phyloP scores from a whole-genome alignment of 2,329 filamentous ascomycete genomes.

The Penicillium fuscoglaucum region DNA sequence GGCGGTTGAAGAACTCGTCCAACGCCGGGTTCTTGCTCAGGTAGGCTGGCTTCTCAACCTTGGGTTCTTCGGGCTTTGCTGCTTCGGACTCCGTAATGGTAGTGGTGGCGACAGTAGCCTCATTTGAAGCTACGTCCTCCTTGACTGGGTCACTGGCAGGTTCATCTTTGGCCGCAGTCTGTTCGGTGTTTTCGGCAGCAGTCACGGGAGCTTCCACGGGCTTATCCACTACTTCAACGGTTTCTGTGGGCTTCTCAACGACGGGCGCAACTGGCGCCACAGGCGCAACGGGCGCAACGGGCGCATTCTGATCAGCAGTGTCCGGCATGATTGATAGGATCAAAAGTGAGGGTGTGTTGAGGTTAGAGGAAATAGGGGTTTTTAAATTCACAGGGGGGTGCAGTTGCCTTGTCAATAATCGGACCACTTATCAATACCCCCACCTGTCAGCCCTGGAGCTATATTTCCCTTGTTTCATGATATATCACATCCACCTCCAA shows the following conservation, averaged over 20 bases:
- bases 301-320: conserved; percentile 17
- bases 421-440: conserved; percentile 21
- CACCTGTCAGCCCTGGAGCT: conserved; percentile 17
- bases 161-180: conserved; percentile 6
- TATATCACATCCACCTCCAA: conserved; percentile 1
- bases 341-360: not conserved
- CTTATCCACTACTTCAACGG: conserved; percentile 15
- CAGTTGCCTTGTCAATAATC: conserved; percentile 21
- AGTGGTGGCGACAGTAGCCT: conserved; percentile 8
- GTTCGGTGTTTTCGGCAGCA: conserved; percentile 7
- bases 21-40: conserved; percentile 48
- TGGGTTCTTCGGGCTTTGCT: conserved; percentile 23
- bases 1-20: conserved; percentile 57
- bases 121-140: not conserved
- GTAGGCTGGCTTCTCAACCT: conserved; percentile 36
- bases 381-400: conserved; percentile 12
- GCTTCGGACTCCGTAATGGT: conserved; percentile 15
- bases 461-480: conserved; percentile 3
- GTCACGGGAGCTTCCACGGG: conserved; percentile 13
- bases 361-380: conserved; percentile 14
- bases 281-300: conserved; percentile 7
- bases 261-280: not conserved
- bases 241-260: conserved; percentile 20
- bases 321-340: conserved; percentile 22
- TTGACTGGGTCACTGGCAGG: not conserved